A percentile compares a stretch with the other conserved stretches of the same genome.
These are phyloP conservation scores for Collybia nuda DNA, from an alignment of 768 basidiomycete genomes.

Conservation along the genomic window DNA sequence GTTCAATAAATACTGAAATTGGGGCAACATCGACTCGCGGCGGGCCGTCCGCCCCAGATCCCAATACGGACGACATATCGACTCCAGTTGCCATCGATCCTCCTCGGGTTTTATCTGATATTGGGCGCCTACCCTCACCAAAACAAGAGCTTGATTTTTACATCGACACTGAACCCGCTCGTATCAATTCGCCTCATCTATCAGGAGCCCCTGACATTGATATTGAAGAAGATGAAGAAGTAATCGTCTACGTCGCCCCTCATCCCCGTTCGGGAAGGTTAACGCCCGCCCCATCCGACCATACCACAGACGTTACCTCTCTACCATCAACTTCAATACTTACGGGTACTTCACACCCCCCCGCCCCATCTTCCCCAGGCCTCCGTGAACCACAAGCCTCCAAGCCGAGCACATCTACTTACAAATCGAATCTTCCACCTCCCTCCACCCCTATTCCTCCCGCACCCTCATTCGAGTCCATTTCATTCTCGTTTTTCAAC, in stretches of 20 bases:
- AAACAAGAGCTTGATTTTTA: conserved; percentile 22
- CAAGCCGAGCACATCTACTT: not conserved
- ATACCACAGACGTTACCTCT: conserved; percentile 2
- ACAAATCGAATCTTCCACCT: not conserved
- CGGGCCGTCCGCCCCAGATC: too few relatives aligned
- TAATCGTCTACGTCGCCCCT: conserved; percentile 78
- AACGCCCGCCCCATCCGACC: conserved; percentile 9
- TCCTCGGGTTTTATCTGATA: not conserved
- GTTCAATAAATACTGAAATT: too few relatives aligned
- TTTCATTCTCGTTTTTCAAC: conserved; percentile 34
- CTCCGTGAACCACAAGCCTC: not conserved
- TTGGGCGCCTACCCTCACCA: not conserved
- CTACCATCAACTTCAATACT: conserved; percentile 20
- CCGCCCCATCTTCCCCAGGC: conserved; percentile 10
- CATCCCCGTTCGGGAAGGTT: conserved; percentile 47
- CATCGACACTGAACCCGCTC: conserved; percentile 41
- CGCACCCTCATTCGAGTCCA: conserved; percentile 22
- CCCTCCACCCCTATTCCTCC: not conserved
- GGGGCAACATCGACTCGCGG: too few relatives aligned
- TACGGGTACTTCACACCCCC: conserved; percentile 19
- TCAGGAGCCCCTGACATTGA: conserved; percentile 13
- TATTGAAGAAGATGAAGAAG: conserved; percentile 54
- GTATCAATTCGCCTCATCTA: conserved; percentile 9
- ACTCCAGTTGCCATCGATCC: not conserved
- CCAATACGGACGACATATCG: not conserved